Evolutionary conservation across 352 stramenopile genomes (phyloP).

Genomic region (Phytophthora constricta): DNA sequence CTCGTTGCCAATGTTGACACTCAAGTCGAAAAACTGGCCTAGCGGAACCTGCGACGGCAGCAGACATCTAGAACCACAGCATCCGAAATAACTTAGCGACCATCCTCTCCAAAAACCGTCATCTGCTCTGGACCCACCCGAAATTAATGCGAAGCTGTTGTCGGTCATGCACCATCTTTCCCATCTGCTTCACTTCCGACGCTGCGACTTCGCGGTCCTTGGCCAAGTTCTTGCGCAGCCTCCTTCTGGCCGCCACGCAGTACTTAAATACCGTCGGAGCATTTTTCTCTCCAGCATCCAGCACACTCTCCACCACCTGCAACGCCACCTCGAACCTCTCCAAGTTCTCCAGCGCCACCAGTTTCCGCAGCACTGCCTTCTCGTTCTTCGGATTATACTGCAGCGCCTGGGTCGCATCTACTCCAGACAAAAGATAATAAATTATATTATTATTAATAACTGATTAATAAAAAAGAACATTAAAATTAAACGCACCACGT

Average conservation of each 20-base stretch:
- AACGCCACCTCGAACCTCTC: conserved; percentile 77
- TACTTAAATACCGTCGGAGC: conserved; percentile 59
- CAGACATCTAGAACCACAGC: conserved; percentile 45
- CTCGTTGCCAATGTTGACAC: conserved; percentile 83
- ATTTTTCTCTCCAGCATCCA: conserved; percentile 39
- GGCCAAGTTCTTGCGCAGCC: conserved; percentile 62
- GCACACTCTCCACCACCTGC: conserved; percentile 47
- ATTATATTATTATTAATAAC: conserved; percentile 5
- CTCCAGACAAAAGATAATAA: background rate
- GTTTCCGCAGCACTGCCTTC: conserved; percentile 66
- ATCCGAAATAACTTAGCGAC: no score
- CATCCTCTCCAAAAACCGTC: background rate
- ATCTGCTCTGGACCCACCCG: conserved; percentile 58
- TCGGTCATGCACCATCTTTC: conserved; percentile 80
- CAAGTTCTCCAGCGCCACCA: conserved; percentile 79
- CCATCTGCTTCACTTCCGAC: conserved; percentile 60
- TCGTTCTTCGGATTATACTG: conserved; percentile 63
- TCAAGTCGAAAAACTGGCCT: conserved; percentile 63
- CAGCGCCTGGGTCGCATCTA: conserved; percentile 65
- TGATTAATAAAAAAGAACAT: background rate
- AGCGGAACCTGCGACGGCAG: conserved; percentile 61
- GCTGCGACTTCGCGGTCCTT: conserved; percentile 60
- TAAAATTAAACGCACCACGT: conserved; percentile 39
- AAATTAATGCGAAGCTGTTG: conserved; percentile 86
- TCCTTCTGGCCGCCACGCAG: conserved; percentile 49